A percentile compares a stretch with the other conserved stretches of the same genome.
Evolutionary conservation across 2,329 filamentous ascomycete species (phyloP).

Genomic region (Verticillium alfalfae): DNA sequence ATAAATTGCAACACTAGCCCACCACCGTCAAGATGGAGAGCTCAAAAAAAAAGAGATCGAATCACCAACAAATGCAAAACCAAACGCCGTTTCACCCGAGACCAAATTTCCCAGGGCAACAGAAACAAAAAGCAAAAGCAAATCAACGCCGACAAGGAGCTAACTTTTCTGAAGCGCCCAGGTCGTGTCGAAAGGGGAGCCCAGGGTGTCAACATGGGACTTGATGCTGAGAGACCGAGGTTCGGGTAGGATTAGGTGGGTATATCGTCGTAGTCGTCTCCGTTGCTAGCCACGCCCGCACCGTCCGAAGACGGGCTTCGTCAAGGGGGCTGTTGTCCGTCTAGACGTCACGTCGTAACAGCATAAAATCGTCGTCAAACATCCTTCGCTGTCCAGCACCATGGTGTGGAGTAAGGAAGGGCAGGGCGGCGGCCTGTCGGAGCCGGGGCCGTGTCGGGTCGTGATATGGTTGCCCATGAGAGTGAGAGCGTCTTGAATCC

Average conservation of each 20-base stretch:
- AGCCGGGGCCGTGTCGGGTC: slow-evolving; percentile 23
- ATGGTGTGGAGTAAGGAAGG: slow-evolving; percentile 1
- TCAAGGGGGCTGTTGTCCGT: slow-evolving; percentile 28
- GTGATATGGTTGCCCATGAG: slow-evolving; percentile 34
- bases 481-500: slow-evolving; percentile 32
- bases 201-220: background rate
- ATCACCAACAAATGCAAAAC: background rate
- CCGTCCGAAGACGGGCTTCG: slow-evolving; percentile 9
- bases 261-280: slow-evolving; percentile 33
- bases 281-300: slow-evolving; percentile 15
- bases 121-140: background rate
- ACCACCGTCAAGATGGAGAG: background rate
- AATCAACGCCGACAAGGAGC: slow-evolving; percentile 4
- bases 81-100: background rate
- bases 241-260: slow-evolving; percentile 25
- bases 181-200: background rate
- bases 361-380: slow-evolving; percentile 38
- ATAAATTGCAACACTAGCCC: background rate
- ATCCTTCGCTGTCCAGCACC: slow-evolving; percentile 1
- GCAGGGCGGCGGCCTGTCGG: slow-evolving; percentile 20
- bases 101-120: background rate
- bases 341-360: slow-evolving; percentile 42
- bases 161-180: slow-evolving; percentile 8
- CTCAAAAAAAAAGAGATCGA: background rate
- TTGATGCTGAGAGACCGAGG: slow-evolving; percentile 1